Conservation (phyloP, 176 grass and related monocot genomes). For the Carex kokanica region DNA sequence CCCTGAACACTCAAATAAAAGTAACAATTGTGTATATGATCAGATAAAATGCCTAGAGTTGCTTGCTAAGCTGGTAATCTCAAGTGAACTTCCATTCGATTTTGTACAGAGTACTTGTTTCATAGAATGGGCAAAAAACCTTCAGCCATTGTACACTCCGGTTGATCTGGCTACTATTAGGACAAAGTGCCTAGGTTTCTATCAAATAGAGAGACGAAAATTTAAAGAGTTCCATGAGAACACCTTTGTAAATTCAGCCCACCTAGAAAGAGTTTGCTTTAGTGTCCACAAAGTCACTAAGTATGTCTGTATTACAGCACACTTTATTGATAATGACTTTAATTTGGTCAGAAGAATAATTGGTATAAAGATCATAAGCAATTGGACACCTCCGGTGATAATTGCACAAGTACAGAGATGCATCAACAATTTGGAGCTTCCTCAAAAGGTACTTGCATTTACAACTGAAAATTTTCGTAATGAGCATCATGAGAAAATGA, state of each 20-base stretch:
- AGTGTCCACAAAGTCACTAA: no score
- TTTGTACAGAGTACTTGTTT: not conserved
- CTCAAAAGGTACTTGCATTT: no score
- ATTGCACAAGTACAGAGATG: no score
- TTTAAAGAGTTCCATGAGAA: not conserved
- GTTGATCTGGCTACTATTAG: not conserved
- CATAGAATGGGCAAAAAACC: not conserved
- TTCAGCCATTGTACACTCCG: not conserved
- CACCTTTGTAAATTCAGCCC: not conserved
- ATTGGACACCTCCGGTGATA: no score
- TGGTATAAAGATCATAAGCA: no score
- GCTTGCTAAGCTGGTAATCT: not conserved
- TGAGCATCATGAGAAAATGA: accelerated
- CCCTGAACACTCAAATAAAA: not conserved
- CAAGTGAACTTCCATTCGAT: not conserved
- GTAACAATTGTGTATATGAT: not conserved
- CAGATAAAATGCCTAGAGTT: not conserved
- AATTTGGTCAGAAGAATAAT: slow-evolving; percentile 1
- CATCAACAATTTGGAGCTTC: no score
- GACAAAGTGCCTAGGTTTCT: not conserved
- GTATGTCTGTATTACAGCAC: not conserved
- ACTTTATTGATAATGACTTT: not conserved
- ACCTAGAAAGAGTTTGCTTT: no score
- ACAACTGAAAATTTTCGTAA: no score
- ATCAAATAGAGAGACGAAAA: not conserved